These are phyloP conservation scores for Apophysomyces elegans DNA, from an alignment of 371 early-diverging fungal genomes.

Conservation along the genomic window DNA sequence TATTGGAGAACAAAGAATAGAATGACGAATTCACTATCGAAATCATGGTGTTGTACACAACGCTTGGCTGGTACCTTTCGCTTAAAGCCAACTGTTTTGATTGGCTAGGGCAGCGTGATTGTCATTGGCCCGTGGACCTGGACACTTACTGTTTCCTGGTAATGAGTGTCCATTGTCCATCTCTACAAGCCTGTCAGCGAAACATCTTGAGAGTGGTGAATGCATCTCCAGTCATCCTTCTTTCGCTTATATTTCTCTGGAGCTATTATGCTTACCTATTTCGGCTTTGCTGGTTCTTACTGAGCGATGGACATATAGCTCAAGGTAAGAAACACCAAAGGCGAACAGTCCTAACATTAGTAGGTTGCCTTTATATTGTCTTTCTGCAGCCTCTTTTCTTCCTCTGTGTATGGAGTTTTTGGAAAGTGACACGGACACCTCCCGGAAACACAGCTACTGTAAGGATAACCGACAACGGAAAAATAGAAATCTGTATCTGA, in stretches of 20 bases:
- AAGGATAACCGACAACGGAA: background rate
- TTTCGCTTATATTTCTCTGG: constrained; percentile 40
- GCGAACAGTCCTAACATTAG: background rate
- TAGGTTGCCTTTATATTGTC: constrained; percentile 38
- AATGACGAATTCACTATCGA: too few relatives aligned
- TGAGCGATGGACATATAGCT: constrained; percentile 31
- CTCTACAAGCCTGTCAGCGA: constrained; percentile 16
- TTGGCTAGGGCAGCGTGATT: background rate
- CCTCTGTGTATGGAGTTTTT: constrained; percentile 50
- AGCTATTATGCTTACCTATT: constrained; percentile 43
- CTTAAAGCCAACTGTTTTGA: too few relatives aligned
- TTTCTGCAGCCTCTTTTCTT: constrained; percentile 43
- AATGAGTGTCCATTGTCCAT: constrained; percentile 10
- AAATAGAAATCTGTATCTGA: background rate
- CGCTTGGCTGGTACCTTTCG: too few relatives aligned
- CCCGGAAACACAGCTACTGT: constrained; percentile 45
- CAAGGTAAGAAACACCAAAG: constrained; percentile 33
- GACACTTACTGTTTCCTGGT: background rate
- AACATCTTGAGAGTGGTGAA: constrained; percentile 32
- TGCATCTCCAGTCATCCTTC: constrained; percentile 43
- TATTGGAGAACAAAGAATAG: too few relatives aligned
- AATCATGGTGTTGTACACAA: too few relatives aligned
- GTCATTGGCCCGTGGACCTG: background rate
- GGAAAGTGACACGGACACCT: constrained; percentile 38
- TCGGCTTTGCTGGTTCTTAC: constrained; percentile 29